Base-by-base conservation (phyloP, 1,284 basidiomycete genomes). In the Schizophyllum amplum region DNA sequence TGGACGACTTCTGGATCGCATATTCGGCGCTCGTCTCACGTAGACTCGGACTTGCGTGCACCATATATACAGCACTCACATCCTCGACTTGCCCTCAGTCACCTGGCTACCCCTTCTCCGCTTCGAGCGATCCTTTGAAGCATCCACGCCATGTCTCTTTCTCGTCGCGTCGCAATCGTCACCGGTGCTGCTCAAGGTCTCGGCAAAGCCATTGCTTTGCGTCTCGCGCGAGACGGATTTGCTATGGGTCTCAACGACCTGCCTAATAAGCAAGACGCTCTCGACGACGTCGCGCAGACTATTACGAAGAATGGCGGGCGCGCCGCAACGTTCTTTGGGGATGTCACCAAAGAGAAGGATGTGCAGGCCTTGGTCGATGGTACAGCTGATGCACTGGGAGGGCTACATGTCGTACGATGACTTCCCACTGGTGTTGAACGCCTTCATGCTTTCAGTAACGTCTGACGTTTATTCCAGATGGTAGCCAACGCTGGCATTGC, bases 401-500 rank as follows among this genome's bases (percentile, higher is more conserved):
- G 57, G 13, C 42, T 65, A 6, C 59, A 65, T 46, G 59, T 65
- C 4, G 64, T 65, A 47, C 17, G 55, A 57, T 2, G 5, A 24
- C 7, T 13, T 26, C 11, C 3, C 7, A 23, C 6, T 5, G 47
- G 17, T 49, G 6, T 33, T 33, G 27, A 33, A 33, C 6, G 13
- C 27, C 5, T 33, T 5, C 27, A 6, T 13, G n/a, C 47, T 7
- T n/a, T n/a, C 22, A 49, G 5, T 7, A 5, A 5, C 17, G 7
- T n/a, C 26, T 55, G 27, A 54, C 21, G 4, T 7, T 11, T 52
- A 22, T 13, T 21, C 20, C 33, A 63, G 61, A 61, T 62, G 60
- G 62, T 63, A 2, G 60, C 60, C 1, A 63, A 63, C 27, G 62
- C 62, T n/a, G 62, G 59, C 24, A 53, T 58, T 15, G 47, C 42